Conservation (phyloP, 2,329 filamentous ascomycete genomes). For the Paracamarosporium sp. region DNA sequence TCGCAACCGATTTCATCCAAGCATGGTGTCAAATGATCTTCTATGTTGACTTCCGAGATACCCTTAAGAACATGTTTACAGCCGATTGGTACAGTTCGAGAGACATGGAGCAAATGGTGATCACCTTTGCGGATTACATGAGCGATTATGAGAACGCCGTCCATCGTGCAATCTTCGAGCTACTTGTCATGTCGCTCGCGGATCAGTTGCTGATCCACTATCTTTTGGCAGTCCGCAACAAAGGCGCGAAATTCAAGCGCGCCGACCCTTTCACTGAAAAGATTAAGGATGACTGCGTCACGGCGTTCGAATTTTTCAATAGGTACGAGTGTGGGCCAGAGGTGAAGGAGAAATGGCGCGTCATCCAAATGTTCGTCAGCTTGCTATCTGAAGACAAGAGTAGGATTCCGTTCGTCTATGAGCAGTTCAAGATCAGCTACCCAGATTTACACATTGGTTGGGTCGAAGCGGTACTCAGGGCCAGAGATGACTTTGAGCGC, state of each 20-base stretch:
- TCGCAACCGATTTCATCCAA: constrained; percentile 90
- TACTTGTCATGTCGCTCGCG: constrained; percentile 90
- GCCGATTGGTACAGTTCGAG: constrained; percentile 84
- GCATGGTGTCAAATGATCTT: constrained; percentile 90
- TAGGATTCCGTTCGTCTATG: constrained; percentile 77
- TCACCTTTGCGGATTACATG: constrained; percentile 95
- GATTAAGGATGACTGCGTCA: constrained; percentile 89
- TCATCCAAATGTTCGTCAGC: constrained; percentile 82
- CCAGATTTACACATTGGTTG: constrained; percentile 95
- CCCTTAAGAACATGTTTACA: constrained; percentile 91
- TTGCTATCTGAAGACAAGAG: constrained; percentile 79
- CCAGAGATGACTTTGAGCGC: constrained; percentile 92
- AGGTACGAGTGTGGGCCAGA: constrained; percentile 59
- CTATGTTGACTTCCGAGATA: constrained; percentile 82
- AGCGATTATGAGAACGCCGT: constrained; percentile 83
- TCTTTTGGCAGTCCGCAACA: constrained; percentile 84
- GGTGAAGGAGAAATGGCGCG: constrained; percentile 92
- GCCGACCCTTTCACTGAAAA: constrained; percentile 89
- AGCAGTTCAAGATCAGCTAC: constrained; percentile 81
- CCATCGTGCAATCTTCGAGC: constrained; percentile 85
- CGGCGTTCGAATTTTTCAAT: constrained; percentile 88
- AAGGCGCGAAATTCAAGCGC: constrained; percentile 85
- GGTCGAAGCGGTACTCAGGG: constrained; percentile 89
- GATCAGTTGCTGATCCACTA: constrained; percentile 91
- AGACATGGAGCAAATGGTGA: constrained; percentile 91